Base-by-base conservation (phyloP, 148 eudicot genomes). In the Silene uniflora region DNA sequence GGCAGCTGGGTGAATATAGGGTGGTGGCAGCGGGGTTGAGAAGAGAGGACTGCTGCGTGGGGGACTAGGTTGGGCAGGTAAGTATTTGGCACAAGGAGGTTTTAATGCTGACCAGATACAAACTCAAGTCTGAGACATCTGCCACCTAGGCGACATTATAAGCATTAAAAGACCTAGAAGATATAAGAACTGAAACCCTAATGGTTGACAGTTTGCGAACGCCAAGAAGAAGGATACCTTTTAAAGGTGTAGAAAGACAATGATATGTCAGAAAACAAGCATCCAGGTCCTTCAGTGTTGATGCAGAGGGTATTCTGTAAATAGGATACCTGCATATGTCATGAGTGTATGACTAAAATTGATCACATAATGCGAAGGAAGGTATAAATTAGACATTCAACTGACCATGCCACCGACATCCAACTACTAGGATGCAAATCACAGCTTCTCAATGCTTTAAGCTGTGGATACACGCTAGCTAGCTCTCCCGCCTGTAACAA, bases 331-430 rank as follows among this genome's bases (percentile, higher is more conserved):
- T 93, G 83, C 83, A 79, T 54, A 68, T 21, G 23, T 24, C 70
- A 42, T 25, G 21, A 19, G 19, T 74, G 60, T 29, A 60, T 59
- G 54, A 71, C 63, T 27, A 54, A 71, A 21, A 44, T 42, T 9
- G 24, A 8, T 19, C 12, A 13, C 19, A 24, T 16, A 24, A 52
- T 16, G n/a, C 63, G 7, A 11, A n/a, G 19, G 16, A 58, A 58
- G 2, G 19, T 27, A n/a, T 42, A 11, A 27, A 9, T 56, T 58
- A 59, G 18, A 73, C 16, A 59, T 59, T 59, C 46, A 69, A 73
- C 84, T 76, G 85, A 93, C 98, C 98, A 93, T 75, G 93, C 91
- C 66, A 93, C 87, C 22, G 87, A 85, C 29, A 93, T 69, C 98
- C 98, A 93, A 80, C 98, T 93, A 24, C 89, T 22, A 75, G 96